A percentile compares a stretch with the other conserved stretches of the same genome.
Evolutionary conservation across 371 early-diverging fungal genomes (phyloP).

Genomic region (Coemansia sp.): DNA sequence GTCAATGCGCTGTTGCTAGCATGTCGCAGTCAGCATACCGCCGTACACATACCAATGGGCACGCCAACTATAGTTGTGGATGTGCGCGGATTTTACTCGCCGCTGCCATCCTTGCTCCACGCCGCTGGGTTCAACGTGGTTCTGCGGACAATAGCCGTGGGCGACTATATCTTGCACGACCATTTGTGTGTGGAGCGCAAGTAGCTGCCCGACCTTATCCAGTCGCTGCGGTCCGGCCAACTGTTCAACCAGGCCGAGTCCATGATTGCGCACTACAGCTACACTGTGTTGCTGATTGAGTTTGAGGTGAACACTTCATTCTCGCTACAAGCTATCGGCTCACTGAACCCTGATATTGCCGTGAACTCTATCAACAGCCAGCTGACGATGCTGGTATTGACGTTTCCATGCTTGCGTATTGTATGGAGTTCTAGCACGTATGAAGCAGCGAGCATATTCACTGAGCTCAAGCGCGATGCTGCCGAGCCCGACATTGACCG

Average conservation of each 20-base stretch:
- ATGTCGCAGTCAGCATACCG: slow-evolving; percentile 7
- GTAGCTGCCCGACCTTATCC: slow-evolving; percentile 84
- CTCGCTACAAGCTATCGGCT: slow-evolving; percentile 64
- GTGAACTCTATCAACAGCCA: slow-evolving; percentile 67
- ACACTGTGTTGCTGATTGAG: slow-evolving; percentile 89
- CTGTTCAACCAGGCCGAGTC: slow-evolving; percentile 89
- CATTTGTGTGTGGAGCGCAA: slow-evolving; percentile 94
- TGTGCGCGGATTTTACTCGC: slow-evolving; percentile 91
- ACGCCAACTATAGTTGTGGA: slow-evolving; percentile 82
- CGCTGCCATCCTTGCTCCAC: slow-evolving; percentile 88
- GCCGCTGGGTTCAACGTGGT: slow-evolving; percentile 72
- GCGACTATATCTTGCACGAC: slow-evolving; percentile 93
- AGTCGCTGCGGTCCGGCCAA: slow-evolving; percentile 85
- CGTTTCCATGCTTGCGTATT: slow-evolving; percentile 82
- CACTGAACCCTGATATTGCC: slow-evolving; percentile 58
- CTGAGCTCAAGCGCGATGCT: slow-evolving; percentile 80
- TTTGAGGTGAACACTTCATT: slow-evolving; percentile 87
- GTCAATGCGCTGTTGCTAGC: slow-evolving; percentile 13
- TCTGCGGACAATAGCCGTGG: slow-evolving; percentile 88
- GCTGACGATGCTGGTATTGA: slow-evolving; percentile 74
- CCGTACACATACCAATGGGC: too few relatives aligned
- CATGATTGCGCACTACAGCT: slow-evolving; percentile 82
- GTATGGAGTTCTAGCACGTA: slow-evolving; percentile 90
- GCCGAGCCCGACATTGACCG: slow-evolving; percentile 70
- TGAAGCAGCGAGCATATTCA: slow-evolving; percentile 85